Conservation (phyloP, 805 yeast genomes). For the Candida silvatica region DNA sequence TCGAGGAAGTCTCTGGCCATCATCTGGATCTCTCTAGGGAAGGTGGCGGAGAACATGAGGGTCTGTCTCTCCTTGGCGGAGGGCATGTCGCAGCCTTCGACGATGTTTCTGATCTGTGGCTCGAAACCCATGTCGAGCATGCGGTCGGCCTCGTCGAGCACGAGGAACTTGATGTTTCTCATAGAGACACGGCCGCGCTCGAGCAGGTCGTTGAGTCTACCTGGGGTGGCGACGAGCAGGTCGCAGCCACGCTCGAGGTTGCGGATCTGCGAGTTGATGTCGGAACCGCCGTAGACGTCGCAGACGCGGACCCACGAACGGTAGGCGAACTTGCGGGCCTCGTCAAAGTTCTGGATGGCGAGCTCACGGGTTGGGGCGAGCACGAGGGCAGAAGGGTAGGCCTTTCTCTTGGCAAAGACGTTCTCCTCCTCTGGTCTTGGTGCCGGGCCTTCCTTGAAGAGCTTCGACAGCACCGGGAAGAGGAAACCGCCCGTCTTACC, state of each 20-base stretch:
- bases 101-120: slow-evolving; percentile 98
- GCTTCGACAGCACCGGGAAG: slow-evolving; percentile 93
- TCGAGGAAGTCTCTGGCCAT: slow-evolving; percentile 96
- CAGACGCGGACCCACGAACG: slow-evolving; percentile 97
- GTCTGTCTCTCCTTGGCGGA: slow-evolving; percentile 87
- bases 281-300: slow-evolving; percentile 99
- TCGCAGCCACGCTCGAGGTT: slow-evolving; percentile 92
- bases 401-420: slow-evolving; percentile 59
- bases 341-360: slow-evolving; percentile 94
- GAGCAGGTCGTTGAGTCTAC: slow-evolving; percentile 92
- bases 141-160: slow-evolving; percentile 98
- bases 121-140: slow-evolving; percentile 99
- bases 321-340: slow-evolving; percentile 90
- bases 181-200: slow-evolving; percentile 93
- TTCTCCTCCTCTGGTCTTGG: slow-evolving; percentile 35
- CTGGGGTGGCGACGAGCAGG: slow-evolving; percentile 96
- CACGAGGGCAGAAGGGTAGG: slow-evolving; percentile 88
- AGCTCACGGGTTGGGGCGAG: slow-evolving; percentile 99
- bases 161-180: slow-evolving; percentile 84
- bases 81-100: slow-evolving; percentile 98
- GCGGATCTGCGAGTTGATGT: slow-evolving; percentile 78
- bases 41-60: slow-evolving; percentile 96
- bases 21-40: slow-evolving; percentile 96
- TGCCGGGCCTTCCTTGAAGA: slow-evolving; percentile 83
- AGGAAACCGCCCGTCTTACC: slow-evolving; percentile 99